Percentiles rank a stretch among this genome's conserved stretches.
phyloP scores from a whole-genome alignment of 106 monocot species.

The Posidonia australis region DNA sequence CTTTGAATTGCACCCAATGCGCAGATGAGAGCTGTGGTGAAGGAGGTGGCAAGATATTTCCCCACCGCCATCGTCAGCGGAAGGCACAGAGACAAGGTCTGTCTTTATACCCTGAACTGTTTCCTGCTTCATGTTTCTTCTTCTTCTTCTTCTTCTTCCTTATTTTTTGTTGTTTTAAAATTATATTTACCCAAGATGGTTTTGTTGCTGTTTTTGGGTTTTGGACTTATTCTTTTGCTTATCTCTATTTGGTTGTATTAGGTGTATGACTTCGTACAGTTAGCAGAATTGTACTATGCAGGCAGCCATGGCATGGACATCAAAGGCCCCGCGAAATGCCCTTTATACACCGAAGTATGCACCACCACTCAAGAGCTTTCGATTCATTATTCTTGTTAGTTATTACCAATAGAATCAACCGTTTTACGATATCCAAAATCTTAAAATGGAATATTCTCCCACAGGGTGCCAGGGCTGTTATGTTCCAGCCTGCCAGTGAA shows the following conservation, averaged over 20 bases:
- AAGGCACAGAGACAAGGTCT: conserved; percentile 13
- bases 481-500: conserved; percentile 64
- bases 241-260: conserved; percentile 8
- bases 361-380: not conserved
- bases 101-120: not conserved
- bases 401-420: not conserved
- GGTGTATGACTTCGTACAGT: conserved; percentile 58
- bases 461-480: conserved; percentile 10
- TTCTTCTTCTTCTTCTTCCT: not conserved
- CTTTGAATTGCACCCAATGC: not conserved
- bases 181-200: not conserved
- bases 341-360: conserved; percentile 11
- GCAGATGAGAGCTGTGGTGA: conserved; percentile 12
- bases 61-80: conserved; percentile 14
- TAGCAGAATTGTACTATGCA: conserved; percentile 79
- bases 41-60: conserved; percentile 7
- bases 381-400: not conserved
- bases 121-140: not conserved
- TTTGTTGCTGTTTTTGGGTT: not conserved
- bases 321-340: conserved; percentile 34
- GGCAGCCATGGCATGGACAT: conserved; percentile 95
- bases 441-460: not conserved
- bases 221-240: not conserved
- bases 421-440: too few species aligned
- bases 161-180: not conserved